Percentiles rank a stretch among this genome's conserved stretches.
These are phyloP conservation scores for Peribolospora kevripleyi DNA, from an alignment of 768 basidiomycete genomes.

Conservation along the genomic window DNA sequence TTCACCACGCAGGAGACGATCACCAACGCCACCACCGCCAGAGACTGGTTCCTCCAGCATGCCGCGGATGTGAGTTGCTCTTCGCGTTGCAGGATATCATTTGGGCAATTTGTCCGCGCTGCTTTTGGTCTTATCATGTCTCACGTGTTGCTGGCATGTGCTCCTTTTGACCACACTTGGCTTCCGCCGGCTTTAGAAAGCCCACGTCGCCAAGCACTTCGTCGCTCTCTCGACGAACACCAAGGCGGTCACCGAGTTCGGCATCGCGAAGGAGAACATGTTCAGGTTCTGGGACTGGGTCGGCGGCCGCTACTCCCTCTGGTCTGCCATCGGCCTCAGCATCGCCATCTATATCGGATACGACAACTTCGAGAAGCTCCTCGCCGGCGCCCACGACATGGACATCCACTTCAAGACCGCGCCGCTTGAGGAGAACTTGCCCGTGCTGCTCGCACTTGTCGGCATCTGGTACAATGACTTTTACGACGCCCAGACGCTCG, in stretches of 20 bases:
- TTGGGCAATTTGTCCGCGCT: too few species aligned
- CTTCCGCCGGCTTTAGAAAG: constrained; percentile 23
- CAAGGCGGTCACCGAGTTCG: constrained; percentile 72
- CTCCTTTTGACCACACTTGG: too few species aligned
- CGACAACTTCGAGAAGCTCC: constrained; percentile 72
- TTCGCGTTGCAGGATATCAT: too few species aligned
- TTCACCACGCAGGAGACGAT: constrained; percentile 99
- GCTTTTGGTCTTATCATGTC: too few species aligned
- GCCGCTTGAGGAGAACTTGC: constrained; percentile 67
- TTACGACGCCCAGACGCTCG: constrained; percentile 86
- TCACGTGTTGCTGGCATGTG: too few species aligned
- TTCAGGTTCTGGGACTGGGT: constrained; percentile 99
- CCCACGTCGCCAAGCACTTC: constrained; percentile 94
- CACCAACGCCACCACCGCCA: constrained; percentile 85
- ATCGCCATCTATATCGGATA: constrained; percentile 83
- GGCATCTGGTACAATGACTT: constrained; percentile 99
- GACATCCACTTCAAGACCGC: constrained; percentile 87
- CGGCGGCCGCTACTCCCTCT: constrained; percentile 89
- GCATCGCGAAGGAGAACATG: constrained; percentile 80
- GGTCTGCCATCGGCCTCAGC: constrained; percentile 91
- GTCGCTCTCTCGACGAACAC: constrained; percentile 95
- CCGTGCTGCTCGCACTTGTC: constrained; percentile 64
- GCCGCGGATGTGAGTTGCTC: constrained; percentile 39
- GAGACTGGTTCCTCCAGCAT: constrained; percentile 68
- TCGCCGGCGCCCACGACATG: constrained; percentile 88